Evolutionary conservation across 331 rosid species (phyloP).

Genomic region (Malus hybrid): DNA sequence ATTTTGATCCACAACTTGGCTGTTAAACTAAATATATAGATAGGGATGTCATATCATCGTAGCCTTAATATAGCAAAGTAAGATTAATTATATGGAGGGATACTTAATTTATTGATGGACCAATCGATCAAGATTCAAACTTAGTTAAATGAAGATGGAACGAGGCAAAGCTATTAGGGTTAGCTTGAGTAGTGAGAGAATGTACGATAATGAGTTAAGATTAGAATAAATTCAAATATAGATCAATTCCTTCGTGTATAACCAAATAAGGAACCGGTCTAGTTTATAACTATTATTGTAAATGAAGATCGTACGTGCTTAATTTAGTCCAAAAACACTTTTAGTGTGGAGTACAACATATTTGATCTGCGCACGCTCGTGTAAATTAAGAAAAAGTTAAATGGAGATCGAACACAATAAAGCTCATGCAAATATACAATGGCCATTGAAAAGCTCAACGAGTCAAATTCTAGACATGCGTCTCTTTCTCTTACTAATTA

Average conservation of each 20-base stretch:
- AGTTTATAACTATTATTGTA: background rate
- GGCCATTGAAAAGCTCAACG: constrained; percentile 22
- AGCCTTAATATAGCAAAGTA: background rate
- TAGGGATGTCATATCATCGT: background rate
- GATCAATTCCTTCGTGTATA: no score
- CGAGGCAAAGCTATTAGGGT: background rate
- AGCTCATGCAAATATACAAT: background rate
- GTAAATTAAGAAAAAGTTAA: no score
- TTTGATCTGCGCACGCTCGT: background rate
- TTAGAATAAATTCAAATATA: no score
- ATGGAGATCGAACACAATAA: background rate
- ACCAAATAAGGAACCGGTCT: no score
- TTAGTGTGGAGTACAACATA: background rate
- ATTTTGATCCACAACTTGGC: constrained; percentile 20
- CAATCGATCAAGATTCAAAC: background rate
- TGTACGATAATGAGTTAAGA: background rate
- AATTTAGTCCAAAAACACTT: background rate
- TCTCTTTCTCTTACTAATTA: constrained; percentile 2
- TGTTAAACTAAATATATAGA: background rate
- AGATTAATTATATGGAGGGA: background rate
- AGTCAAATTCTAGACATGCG: constrained; percentile 27
- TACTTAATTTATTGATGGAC: background rate
- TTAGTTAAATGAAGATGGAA: background rate
- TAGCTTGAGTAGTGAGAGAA: background rate
- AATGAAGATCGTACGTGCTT: background rate